A percentile compares a stretch with the other conserved stretches of the same genome.
These are phyloP conservation scores for Rhodomyrtus tomentosa DNA, from an alignment of 345 rosid genomes.

Conservation along the genomic window DNA sequence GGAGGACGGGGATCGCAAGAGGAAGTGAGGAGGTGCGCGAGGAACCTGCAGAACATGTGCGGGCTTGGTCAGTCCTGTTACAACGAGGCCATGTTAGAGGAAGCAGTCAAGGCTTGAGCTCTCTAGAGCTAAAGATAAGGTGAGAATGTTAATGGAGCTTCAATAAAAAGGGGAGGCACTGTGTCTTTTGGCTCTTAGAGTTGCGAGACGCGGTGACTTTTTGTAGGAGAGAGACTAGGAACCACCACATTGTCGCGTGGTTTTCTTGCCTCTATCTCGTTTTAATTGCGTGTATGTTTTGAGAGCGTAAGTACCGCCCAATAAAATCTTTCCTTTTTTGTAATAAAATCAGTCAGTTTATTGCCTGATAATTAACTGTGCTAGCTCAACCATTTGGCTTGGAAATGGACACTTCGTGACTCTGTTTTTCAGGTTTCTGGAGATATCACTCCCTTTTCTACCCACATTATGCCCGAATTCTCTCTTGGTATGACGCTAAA, in stretches of 20 bases:
- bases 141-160: neutral
- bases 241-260: constrained; percentile 7
- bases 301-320: neutral
- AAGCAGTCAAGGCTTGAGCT: neutral
- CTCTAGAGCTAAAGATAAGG: neutral
- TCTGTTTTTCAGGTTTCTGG: neutral
- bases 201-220: neutral
- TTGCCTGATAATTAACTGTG: neutral
- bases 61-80: neutral
- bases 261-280: neutral
- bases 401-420: neutral
- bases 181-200: neutral
- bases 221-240: neutral
- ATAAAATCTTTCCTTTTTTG: neutral
- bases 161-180: neutral
- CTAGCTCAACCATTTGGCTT: neutral
- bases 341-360: neutral
- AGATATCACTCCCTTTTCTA: neutral
- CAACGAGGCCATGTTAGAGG: neutral
- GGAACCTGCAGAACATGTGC: neutral
- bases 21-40: neutral
- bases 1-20: neutral
- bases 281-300: neutral
- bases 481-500: too few relatives aligned
- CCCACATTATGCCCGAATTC: neutral